These are phyloP conservation scores for Colletotrichum australisinense DNA, from an alignment of 2,329 filamentous ascomycete species.

Conservation along the genomic window DNA sequence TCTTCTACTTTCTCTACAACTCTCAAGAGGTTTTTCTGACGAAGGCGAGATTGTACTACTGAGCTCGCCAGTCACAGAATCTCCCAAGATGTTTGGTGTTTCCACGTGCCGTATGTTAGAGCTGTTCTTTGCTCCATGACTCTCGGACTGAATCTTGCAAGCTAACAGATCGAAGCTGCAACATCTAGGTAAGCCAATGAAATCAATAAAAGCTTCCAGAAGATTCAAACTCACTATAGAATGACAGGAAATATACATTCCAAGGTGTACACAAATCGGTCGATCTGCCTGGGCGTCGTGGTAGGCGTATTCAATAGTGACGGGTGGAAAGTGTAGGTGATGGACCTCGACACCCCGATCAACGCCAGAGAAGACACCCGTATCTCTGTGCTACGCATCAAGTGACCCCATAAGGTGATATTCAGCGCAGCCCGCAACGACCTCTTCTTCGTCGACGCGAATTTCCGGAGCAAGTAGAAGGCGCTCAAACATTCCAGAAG, in stretches of 20 bases:
- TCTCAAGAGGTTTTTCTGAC: neutral
- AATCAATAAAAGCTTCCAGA: too few relatives aligned
- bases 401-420: neutral
- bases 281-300: neutral
- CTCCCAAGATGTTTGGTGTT: neutral
- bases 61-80: neutral
- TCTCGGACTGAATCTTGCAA: neutral
- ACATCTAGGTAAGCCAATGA: neutral
- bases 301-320: neutral
- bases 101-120: neutral
- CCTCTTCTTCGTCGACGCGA: neutral
- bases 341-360: neutral
- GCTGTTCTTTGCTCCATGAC: neutral
- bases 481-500: neutral
- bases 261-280: neutral
- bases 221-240: neutral
- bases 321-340: neutral
- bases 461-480: neutral
- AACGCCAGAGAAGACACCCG: neutral
- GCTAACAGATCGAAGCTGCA: neutral
- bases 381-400: neutral
- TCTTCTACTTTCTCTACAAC: neutral
- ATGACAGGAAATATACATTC: neutral
- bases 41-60: neutral
- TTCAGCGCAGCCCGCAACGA: neutral